Percentiles rank a stretch among this genome's conserved stretches.
phyloP scores from a whole-genome alignment of 2,329 filamentous ascomycete species.

The Cyanodermella asteris region DNA sequence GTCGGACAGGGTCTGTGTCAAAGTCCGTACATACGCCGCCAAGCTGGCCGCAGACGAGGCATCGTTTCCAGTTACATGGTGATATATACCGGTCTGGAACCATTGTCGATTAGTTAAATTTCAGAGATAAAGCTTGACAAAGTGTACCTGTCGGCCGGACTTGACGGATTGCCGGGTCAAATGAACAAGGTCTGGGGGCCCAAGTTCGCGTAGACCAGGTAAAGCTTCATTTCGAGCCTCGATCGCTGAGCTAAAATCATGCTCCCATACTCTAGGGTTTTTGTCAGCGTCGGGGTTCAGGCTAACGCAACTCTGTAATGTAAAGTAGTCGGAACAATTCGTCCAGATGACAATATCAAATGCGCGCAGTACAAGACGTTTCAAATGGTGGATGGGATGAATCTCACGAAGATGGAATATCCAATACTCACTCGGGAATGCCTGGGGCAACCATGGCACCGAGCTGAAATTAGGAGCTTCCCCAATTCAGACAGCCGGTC shows the following conservation, averaged over 20 bases:
- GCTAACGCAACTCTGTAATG: too few species aligned
- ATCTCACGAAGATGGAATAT: background rate
- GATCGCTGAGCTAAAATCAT: conserved; percentile 75
- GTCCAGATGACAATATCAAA: too few species aligned
- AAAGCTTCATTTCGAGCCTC: conserved; percentile 83
- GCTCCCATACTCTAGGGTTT: too few species aligned
- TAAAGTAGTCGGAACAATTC: too few species aligned
- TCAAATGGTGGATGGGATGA: background rate
- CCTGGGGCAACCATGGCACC: conserved; percentile 46
- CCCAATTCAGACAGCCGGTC: too few species aligned
- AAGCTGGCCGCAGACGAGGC: conserved; percentile 93
- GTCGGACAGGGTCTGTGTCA: conserved; percentile 74
- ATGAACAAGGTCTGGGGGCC: conserved; percentile 88
- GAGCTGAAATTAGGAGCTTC: too few species aligned
- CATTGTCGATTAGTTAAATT: background rate
- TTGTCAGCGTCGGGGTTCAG: too few species aligned
- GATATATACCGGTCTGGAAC: conserved; percentile 66
- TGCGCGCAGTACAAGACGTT: too few species aligned
- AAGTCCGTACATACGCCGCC: conserved; percentile 92
- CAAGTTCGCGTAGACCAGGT: conserved; percentile 68
- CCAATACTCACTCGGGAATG: conserved; percentile 44
- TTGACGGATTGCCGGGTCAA: conserved; percentile 57
- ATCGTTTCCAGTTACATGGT: conserved; percentile 93
- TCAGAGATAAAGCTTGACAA: conserved; percentile 2
- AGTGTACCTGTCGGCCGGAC: conserved; percentile 32